Evolutionary conservation across 78 protist species (phyloP), one percentile per base, ranked within the genome.

Genomic region (Isochrysis galbana): DNA sequence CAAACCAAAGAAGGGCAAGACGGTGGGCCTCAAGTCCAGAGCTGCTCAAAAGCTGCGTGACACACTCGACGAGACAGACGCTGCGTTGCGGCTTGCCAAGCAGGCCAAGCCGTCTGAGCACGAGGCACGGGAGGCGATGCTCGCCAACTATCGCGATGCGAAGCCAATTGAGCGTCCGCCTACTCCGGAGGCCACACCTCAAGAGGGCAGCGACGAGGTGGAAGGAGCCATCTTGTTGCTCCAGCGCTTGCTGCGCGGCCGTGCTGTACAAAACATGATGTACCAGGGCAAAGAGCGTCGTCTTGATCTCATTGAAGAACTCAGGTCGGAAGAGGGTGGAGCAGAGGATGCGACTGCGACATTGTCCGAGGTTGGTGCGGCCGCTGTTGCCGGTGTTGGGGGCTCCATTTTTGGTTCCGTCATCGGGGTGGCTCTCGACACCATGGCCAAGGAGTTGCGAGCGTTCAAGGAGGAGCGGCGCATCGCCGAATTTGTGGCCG

Each of bases 231-330:
- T 92, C 29, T 42, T 97, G 42, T 45, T 94, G 29, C 91, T 97
- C 87, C 97, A 96, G 95, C 38, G 95, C 39, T 55, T 95, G 29
- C 10, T 95, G 29, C 93, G 98, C 3, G 98, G 97, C 34, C 92
- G 97, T 2, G 96, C 97, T 23, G 72, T 89, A 17, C 97, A 97
- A 91, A 93, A 90, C 92, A 83, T 47, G 36, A 94, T 96, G 94
- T 86, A 86, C 70, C 95, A 92, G 84, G 96, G 95, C 54, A 90
- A 93, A 94, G 96, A 83, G 89, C 78, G 92, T 51, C 91, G 95
- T 1, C 94, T 39, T 47, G 95, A 92, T 42, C 94, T 97, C 87
- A 97, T 97, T 83, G 38, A 78, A 34, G 98, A 97, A 91, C 96
- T 95, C 41, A 92, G 95, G 34, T 22, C 70, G 25, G 89, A 91